Evolutionary conservation across 768 basidiomycete species (phyloP).

Genomic region (Boletus reticuloceps): DNA sequence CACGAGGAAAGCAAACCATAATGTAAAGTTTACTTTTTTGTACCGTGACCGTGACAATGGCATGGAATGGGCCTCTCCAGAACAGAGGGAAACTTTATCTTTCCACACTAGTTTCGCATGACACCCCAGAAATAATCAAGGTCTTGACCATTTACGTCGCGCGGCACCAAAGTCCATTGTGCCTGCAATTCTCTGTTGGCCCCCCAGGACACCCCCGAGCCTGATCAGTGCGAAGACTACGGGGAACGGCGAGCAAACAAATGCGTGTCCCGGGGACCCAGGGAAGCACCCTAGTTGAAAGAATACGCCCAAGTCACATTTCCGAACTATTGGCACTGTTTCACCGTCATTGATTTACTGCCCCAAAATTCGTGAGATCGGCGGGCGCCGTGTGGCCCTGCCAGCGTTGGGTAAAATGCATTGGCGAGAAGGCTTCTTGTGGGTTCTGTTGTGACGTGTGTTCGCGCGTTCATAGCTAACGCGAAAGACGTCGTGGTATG

Average conservation of each 20-base stretch:
- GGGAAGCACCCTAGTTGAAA: neutral
- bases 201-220: neutral
- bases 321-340: slow-evolving; percentile 17
- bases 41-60: slow-evolving; percentile 20
- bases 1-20: slow-evolving; percentile 14
- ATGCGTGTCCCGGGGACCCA: slow-evolving; percentile 8
- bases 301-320: neutral
- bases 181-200: neutral
- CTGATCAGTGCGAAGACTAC: slow-evolving; percentile 1
- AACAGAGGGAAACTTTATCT: slow-evolving; percentile 4
- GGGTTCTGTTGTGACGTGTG: neutral
- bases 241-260: neutral
- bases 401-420: neutral
- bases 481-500: neutral
- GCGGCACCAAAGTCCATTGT: neutral
- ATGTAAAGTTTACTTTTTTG: slow-evolving; percentile 23
- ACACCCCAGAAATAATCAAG: slow-evolving; percentile 1
- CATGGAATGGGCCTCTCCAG: slow-evolving; percentile 4
- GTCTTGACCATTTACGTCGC: neutral
- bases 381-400: neutral
- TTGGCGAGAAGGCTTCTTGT: neutral
- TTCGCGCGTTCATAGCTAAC: no score
- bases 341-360: slow-evolving; percentile 18
- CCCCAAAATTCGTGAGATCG: slow-evolving; percentile 20
- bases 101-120: slow-evolving; percentile 9